Evolutionary conservation across 805 yeast genomes (phyloP).

Genomic region (Pichia membranifaciens): DNA sequence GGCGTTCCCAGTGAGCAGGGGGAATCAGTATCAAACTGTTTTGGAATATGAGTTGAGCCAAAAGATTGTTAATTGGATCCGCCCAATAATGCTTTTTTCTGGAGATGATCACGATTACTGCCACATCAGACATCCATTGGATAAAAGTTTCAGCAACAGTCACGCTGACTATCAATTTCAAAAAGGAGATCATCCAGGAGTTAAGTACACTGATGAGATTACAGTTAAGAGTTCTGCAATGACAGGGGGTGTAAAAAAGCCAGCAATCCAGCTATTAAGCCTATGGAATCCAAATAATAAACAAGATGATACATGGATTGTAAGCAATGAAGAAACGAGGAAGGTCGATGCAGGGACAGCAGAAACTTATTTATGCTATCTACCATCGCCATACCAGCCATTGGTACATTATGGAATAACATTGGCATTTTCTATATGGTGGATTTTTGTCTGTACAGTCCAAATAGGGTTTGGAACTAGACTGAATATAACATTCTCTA

Average conservation of each 20-base stretch:
- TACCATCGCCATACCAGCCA: constrained; percentile 25
- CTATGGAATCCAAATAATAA: constrained; percentile 33
- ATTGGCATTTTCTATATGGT: constrained; percentile 10
- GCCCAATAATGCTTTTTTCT: constrained; percentile 68
- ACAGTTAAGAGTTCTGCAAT: constrained; percentile 86
- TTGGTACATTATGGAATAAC: constrained; percentile 18
- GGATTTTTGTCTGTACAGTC: constrained; percentile 21
- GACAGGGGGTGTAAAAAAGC: constrained; percentile 84
- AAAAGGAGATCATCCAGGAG: constrained; percentile 15
- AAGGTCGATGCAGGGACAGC: constrained; percentile 26
- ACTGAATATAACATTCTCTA: constrained; percentile 4
- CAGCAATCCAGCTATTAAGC: constrained; percentile 82
- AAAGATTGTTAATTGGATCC: constrained; percentile 48
- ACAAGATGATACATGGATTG: background rate
- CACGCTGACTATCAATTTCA: constrained; percentile 9
- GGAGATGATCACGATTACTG: constrained; percentile 99
- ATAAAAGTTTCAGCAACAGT: constrained; percentile 14
- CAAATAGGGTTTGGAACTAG: constrained; percentile 10
- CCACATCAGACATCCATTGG: constrained; percentile 50
- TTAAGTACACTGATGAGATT: constrained; percentile 53
- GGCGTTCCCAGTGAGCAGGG: constrained; percentile 62
- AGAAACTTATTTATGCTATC: constrained; percentile 25
- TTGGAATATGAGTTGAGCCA: constrained; percentile 56
- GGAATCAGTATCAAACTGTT: constrained; percentile 89
- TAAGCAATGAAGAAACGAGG: constrained; percentile 15